Conservation (phyloP, 768 basidiomycete genomes). For the Cystoderma amianthinum region DNA sequence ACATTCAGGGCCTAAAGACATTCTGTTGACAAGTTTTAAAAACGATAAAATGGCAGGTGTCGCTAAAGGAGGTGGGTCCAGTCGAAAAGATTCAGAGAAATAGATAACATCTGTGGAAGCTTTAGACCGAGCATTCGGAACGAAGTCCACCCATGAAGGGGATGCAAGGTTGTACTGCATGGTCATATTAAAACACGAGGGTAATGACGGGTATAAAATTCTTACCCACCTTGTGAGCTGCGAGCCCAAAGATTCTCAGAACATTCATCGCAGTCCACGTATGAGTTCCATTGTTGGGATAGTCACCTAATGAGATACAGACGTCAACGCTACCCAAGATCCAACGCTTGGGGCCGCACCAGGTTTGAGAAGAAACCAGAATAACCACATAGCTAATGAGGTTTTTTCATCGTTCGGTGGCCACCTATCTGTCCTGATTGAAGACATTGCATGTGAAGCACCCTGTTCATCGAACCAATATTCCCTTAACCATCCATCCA, state of each 20-base stretch:
- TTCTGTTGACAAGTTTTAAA: slow-evolving; percentile 43
- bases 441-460: slow-evolving; percentile 39
- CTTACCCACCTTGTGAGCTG: slow-evolving; percentile 47
- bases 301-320: slow-evolving; percentile 41
- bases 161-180: slow-evolving; percentile 54
- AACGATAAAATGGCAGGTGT: slow-evolving; percentile 69
- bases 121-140: slow-evolving; percentile 21
- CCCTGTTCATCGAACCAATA: slow-evolving; percentile 63
- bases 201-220: slow-evolving; percentile 3
- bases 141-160: slow-evolving; percentile 53
- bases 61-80: slow-evolving; percentile 57
- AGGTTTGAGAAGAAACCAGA: slow-evolving; percentile 64
- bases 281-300: slow-evolving; percentile 26
- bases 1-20: slow-evolving; percentile 18
- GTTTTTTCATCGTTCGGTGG: slow-evolving; percentile 43
- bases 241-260: slow-evolving; percentile 57
- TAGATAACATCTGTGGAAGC: slow-evolving; percentile 22
- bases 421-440: slow-evolving; percentile 45
- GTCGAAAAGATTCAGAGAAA: slow-evolving; percentile 35
- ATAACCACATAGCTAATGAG: slow-evolving; percentile 70
- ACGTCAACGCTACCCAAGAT: slow-evolving; percentile 2
- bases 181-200: slow-evolving; percentile 5
- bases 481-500: slow-evolving; percentile 57
- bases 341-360: slow-evolving; percentile 31
- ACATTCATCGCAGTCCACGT: slow-evolving; percentile 41